Evolutionary conservation across 805 yeast species (phyloP), one percentile per base, ranked within the genome.

Genomic region (Metschnikowia lunata): DNA sequence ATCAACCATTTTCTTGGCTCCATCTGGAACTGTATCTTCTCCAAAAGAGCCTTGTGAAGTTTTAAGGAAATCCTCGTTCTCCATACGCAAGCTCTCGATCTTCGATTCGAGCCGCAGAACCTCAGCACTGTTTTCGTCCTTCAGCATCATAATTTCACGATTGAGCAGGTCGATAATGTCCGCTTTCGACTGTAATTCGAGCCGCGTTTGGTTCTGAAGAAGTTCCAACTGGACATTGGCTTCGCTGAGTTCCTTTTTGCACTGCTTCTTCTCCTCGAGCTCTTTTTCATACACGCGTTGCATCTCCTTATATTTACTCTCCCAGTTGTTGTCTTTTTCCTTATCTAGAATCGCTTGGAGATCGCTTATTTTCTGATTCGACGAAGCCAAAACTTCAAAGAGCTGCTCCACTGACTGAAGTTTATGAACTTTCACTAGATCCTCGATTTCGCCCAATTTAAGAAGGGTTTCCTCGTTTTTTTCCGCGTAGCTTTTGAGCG

Each of bases 1-100:
- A 32, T 64, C 67, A 6, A 59, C 51, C 9, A 47, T 39, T 15
- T 68, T 63, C 8, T 40, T 23, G 12, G 33, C 40, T 6, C 30
- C 26, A 10, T 38, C 39, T 7, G 23, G 15, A 26, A 30, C 27
- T 14, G 13, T 37, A 13, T 28, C 7, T 42, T 42, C 31, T 5
- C 32, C 34, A 14, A 45, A 4, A 26, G 15, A 9, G 7, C 8
- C 37, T 34, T 38, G 29, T 11, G 45, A 39, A 36, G 40, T 40
- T 39, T 38, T 46, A 37, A 47, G 37, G 30, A 51, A 51, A 32
- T 41, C 43, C 58, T 89, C 97, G 26, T 78, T 67, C 51, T 79
- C 78, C 28, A 79, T 69, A 36, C 96, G 71, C 42, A 84, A 64
- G 28, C 71, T 67, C 63, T 91, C 97, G 41, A 87, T 71, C 47